Evolutionary conservation across 1,284 basidiomycete species (phyloP), one percentile per base, ranked within the genome.

Genomic region (Leccinum subrobustum): DNA sequence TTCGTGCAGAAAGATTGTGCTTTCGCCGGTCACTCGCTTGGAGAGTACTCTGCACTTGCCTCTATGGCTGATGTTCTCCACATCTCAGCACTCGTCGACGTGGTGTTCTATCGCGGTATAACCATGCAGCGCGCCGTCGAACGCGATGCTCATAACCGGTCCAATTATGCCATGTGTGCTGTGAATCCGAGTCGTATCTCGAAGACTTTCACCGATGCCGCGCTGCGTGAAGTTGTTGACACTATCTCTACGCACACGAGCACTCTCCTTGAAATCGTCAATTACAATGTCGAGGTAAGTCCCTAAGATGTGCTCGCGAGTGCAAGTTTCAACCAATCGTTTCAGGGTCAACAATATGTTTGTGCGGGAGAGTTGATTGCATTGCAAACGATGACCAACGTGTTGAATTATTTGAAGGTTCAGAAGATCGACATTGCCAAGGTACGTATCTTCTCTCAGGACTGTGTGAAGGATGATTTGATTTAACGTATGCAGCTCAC

Each of bases 111-210:
- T 78, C 94, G 97, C 77, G 96, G 96, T 74, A 96, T 99, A 72
- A 99, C 96, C 55, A 99, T 99, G 96, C 96, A 98, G 74, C 93
- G 95, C 52, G 96, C 96, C 20, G 96, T 98, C 62, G 93, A 97
- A 76, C 93, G 96, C 53, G 96, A 98, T 72, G 82, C 89, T 3
- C 82, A 92, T 61, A 96, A 96, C 73, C 87, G 96, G 57, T 96
- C 93, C 35, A 95, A 96, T 76, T 99, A 98, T 72, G 96, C 95
- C 18, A 98, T 99, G 97, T 96, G 95, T 77, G 96, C 96, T 16
- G 92, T 98, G 72, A 98, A 98, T 77, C 97, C 97, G 2, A 91
- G 93, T 68, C 90, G 96, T 63, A 93, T 99, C 66, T 94, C 93
- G 47, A 91, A 90, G 75, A 89, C 92, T 4, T 98, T 98, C 83